Conservation (phyloP, 441 rosid species). For the Mallotus japonicus region DNA sequence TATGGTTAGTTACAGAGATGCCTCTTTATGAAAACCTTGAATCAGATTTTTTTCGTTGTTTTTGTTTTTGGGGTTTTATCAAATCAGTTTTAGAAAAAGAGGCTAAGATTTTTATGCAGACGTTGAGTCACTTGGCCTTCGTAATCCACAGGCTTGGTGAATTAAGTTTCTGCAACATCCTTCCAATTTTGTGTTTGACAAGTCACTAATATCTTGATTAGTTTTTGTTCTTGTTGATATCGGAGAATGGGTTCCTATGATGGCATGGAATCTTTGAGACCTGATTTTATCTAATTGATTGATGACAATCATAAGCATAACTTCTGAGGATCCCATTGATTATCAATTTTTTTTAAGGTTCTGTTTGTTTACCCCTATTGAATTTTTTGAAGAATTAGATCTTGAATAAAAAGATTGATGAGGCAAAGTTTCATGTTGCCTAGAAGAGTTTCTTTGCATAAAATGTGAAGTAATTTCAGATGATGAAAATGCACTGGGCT, state of each 20-base stretch:
- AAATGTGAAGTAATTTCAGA: conserved; percentile 12
- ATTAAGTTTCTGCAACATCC: conserved; percentile 39
- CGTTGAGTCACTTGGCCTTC: conserved; percentile 54
- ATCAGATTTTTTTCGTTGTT: background rate
- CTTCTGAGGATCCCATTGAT: conserved; percentile 38
- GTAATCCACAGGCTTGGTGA: conserved; percentile 41
- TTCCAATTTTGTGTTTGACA: background rate
- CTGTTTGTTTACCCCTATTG: background rate
- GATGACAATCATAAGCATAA: conserved; percentile 50
- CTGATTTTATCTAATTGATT: conserved; percentile 40
- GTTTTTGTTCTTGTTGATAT: background rate
- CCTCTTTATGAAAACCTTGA: conserved; percentile 34
- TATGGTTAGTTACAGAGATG: background rate
- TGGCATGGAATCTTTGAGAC: conserved; percentile 72
- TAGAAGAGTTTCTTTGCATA: too few species aligned
- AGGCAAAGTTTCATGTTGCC: too few species aligned
- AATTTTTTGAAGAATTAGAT: background rate
- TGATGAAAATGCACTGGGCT: conserved; percentile 88
- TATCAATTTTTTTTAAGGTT: background rate
- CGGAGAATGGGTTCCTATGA: conserved; percentile 40
- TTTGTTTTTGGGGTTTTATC: conserved; percentile 25
- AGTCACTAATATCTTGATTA: too few species aligned
- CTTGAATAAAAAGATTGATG: too few species aligned
- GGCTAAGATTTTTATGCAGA: conserved; percentile 40
- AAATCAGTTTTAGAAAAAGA: background rate